Percentiles rank a stretch among this genome's conserved stretches.
These are phyloP conservation scores for Proliferodiscus dingleyae DNA, from an alignment of 2,329 filamentous ascomycete genomes.

Conservation along the genomic window DNA sequence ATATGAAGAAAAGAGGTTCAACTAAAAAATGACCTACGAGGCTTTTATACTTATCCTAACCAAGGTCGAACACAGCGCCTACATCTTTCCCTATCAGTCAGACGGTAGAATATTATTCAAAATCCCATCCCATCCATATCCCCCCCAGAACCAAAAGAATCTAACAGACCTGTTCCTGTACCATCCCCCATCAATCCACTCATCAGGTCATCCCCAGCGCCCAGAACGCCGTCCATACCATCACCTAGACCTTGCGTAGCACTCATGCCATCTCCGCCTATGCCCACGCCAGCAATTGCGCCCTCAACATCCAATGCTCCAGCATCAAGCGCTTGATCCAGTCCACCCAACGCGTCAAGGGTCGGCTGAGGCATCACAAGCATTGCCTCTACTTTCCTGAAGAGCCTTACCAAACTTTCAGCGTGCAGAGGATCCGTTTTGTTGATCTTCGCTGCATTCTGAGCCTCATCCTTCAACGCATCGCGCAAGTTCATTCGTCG, in stretches of 20 bases:
- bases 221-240: background rate
- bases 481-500: constrained; percentile 29
- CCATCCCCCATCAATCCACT: constrained; percentile 17
- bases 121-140: constrained; percentile 23
- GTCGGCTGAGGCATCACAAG: constrained; percentile 17
- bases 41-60: background rate
- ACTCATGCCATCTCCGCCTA: constrained; percentile 4
- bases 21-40: too few relatives aligned
- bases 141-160: constrained; percentile 14
- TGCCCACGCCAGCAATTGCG: constrained; percentile 6
- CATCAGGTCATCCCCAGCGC: constrained; percentile 18
- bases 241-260: constrained; percentile 6
- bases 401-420: constrained; percentile 28
- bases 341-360: constrained; percentile 11
- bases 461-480: constrained; percentile 26
- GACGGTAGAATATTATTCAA: too few relatives aligned
- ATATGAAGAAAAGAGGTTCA: too few relatives aligned
- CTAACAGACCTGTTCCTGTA: constrained; percentile 10
- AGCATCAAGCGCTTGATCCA: constrained; percentile 14
- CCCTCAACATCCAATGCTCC: constrained; percentile 10
- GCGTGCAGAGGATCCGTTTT: constrained; percentile 25
- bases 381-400: constrained; percentile 29
- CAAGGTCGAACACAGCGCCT: too few relatives aligned
- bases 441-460: constrained; percentile 24
- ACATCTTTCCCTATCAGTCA: too few relatives aligned